These are phyloP conservation scores for Mollisiaceae sp. DNA, from an alignment of 2,329 filamentous ascomycete species.

Conservation along the genomic window DNA sequence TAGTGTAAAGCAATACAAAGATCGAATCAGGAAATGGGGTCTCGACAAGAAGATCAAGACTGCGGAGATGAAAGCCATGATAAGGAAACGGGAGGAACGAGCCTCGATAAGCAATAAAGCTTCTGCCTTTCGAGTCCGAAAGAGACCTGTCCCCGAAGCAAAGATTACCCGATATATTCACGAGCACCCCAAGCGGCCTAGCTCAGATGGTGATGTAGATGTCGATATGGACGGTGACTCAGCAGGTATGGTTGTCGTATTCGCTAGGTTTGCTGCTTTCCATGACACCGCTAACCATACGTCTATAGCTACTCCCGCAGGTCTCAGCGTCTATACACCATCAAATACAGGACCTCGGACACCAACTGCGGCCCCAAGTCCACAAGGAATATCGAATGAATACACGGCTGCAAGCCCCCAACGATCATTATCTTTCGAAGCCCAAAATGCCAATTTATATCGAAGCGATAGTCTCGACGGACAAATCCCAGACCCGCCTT, in stretches of 20 bases:
- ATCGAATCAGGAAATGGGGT: conserved; percentile 22
- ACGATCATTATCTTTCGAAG: neutral
- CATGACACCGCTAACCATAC: neutral
- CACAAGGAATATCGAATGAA: neutral
- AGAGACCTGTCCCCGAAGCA: conserved; percentile 6
- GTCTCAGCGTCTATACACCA: conserved; percentile 13
- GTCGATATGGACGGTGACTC: conserved; percentile 6
- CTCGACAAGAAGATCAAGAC: conserved; percentile 19
- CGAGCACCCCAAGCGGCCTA: conserved; percentile 5
- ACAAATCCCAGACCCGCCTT: conserved; percentile 2
- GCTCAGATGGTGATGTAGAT: neutral
- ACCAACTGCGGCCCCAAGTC: conserved; percentile 10
- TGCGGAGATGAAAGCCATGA: conserved; percentile 18
- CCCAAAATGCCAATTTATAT: neutral
- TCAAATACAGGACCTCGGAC: conserved; percentile 11
- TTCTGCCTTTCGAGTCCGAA: conserved; percentile 19
- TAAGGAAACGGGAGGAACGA: conserved; percentile 18
- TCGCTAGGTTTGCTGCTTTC: neutral
- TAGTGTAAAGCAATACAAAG: conserved; percentile 25
- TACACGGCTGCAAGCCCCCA: neutral
- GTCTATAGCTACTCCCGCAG: conserved; percentile 14
- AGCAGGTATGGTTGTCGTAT: conserved; percentile 9
- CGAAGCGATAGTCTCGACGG: neutral
- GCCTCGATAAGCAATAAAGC: conserved; percentile 2
- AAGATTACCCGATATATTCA: conserved; percentile 21